Base-by-base conservation (phyloP, 352 stramenopile genomes). In the Pythium aquatile region DNA sequence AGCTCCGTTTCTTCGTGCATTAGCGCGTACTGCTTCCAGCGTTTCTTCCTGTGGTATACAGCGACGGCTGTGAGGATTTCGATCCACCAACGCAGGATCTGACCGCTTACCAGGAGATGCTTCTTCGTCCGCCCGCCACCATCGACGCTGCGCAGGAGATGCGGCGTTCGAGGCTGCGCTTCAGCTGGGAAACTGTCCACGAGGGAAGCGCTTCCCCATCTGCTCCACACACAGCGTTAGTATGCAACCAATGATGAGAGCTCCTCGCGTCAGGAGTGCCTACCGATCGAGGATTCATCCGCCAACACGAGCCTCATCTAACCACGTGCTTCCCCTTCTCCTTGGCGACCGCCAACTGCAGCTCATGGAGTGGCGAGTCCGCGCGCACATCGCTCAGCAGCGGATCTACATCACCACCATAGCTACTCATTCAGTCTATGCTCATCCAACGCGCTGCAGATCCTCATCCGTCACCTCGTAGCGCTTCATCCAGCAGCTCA, bases 261-360 rank as follows among this genome's bases (percentile, higher is more conserved):
- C 20, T 42, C 8, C 35, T 16, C 11, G 1, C 7, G 5, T 10
- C 24, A 33, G 3, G 17, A 26, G 16, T 30, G 8, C 11, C 3
- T 61, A 69, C 63, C 39, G n/a, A 65, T 20, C 24, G 13, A 28
- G 4, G 56, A 46, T 44, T 33, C 63, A 26, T 69, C 51, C 7
- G 32, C 33, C 7, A 69, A 44, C 10, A 16, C 28, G 32, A 67
- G 63, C 16, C 59, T 29, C 40, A 69, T 30, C 55, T 29, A 20
- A 61, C n/a, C 9, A 42, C 40, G 1, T 32, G 9, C 13, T 28
- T 28, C 3, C 1, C 49, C 24, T n/a, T 39, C 33, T 62, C 63
- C 32, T 61, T 60, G 29, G 63, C 63, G 40, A 65, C 57, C 26
- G 64, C 39, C 11, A 69, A 56, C 57, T 65, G 29, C 40, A 69